Evolutionary conservation across 208 protist species (phyloP).

Genomic region (Leishmania amazonensis): DNA sequence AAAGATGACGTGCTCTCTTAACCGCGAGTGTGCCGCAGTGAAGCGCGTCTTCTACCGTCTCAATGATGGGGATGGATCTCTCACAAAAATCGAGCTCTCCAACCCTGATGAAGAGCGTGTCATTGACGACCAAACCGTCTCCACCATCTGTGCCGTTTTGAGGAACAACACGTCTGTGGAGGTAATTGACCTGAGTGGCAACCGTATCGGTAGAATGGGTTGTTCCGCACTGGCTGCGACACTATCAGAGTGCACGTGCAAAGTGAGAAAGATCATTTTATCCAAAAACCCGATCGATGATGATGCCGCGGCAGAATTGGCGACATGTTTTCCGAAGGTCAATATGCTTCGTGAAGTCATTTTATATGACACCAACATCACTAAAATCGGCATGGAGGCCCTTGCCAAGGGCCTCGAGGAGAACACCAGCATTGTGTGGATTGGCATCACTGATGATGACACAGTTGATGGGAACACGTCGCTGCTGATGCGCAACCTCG

Average conservation of each 20-base stretch:
- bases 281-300: constrained; percentile 72
- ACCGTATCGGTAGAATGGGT: constrained; percentile 56
- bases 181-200: constrained; percentile 58
- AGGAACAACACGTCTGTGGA: constrained; percentile 42
- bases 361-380: constrained; percentile 59
- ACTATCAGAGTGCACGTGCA: constrained; percentile 46
- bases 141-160: constrained; percentile 61
- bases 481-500: constrained; percentile 53
- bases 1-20: constrained; percentile 63
- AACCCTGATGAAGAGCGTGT: constrained; percentile 31
- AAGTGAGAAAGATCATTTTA: constrained; percentile 47
- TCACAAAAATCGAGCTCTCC: constrained; percentile 59
- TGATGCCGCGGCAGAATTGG: constrained; percentile 46
- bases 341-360: constrained; percentile 48
- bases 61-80: constrained; percentile 44
- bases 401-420: constrained; percentile 57
- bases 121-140: constrained; percentile 70
- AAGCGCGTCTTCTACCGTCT: constrained; percentile 74
- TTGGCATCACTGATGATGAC: constrained; percentile 38
- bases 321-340: constrained; percentile 63
- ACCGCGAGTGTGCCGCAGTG: constrained; percentile 61
- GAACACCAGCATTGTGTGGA: constrained; percentile 53
- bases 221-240: constrained; percentile 55
- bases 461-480: constrained; percentile 9
- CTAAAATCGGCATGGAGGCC: constrained; percentile 47